Conservation (phyloP, 2,329 filamentous ascomycete species). For the Xylariomycetidae sp. region DNA sequence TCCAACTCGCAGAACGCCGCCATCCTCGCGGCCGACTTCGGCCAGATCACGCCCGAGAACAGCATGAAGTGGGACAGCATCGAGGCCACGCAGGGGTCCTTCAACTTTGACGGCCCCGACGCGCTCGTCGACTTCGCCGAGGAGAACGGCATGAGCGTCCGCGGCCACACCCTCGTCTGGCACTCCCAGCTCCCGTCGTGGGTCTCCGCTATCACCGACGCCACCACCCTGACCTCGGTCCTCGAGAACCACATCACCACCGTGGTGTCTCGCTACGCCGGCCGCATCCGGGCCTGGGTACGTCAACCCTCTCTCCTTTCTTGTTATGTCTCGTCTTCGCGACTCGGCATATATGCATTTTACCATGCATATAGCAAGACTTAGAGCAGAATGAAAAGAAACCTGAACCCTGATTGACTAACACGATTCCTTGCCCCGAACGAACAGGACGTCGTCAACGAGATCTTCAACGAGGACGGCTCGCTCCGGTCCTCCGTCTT, state of each 20-base stretch:
- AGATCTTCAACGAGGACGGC: slow-evolving; percentile 56
- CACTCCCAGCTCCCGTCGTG: slow-evolving; percentile 45
- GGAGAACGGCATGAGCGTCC: slow-evolving; percentile 35
- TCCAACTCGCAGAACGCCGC: slow-evolving; percentile 1
- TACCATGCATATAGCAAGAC: too few relatives aligned
- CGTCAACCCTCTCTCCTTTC: not conserved
- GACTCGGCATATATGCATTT: too few relatives aligned
- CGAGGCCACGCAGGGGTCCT: slow-evolving; percentile 48
- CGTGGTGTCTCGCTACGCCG: slow-evolving; percentile 51
- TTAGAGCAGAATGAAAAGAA: too few relatives aligned
- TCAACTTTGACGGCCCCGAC: slow-evolving; percentile 51
- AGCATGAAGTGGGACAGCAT: slow-evolving; percentile 51
- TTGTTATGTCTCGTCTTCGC: too few relatives aligned
- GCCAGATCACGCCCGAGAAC: slow-evolving; percentile 20
- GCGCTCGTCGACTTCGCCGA: slow-evolving; percentile 34
- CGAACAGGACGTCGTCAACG: slow-evolving; percentile 56
- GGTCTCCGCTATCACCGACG: slow-evolving; percentile 29
- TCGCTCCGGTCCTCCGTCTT: slow-evolving; percentile 55
- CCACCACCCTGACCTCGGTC: slow-evolving; percentile 39
- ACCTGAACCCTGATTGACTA: too few relatives aligned
- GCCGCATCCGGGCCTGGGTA: slow-evolving; percentile 52
- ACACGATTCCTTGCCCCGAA: slow-evolving; percentile 13
- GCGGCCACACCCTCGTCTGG: slow-evolving; percentile 49
- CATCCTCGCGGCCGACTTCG: slow-evolving; percentile 5
- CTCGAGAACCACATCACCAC: slow-evolving; percentile 54